Evolutionary conservation across 805 yeast species (phyloP), one percentile per base, ranked within the genome.

Genomic region (Myxozyma monticola): DNA sequence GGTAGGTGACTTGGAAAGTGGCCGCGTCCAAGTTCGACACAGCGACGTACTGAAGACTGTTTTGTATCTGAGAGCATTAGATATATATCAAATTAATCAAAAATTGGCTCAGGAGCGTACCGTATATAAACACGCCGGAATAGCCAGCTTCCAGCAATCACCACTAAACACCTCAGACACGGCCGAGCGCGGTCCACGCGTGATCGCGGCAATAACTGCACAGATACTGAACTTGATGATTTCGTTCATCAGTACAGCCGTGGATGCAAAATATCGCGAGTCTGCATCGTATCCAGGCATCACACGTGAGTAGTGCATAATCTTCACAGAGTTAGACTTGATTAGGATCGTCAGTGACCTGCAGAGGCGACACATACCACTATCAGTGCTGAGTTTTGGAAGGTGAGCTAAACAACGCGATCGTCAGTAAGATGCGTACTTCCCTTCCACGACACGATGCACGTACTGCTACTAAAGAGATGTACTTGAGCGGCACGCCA

Each of bases 1-100:
- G 75, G 62, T 71, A 71, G 8, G 73, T 68, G 46, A 71, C 75
- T 61, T 71, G 75, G 59, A 71, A 70, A 5, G 73, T 68, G 12
- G 74, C 73, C 1, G 75, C 75, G 41, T 69, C 71, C 33, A 71
- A 60, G 60, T 70, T 68, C 15, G 73, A 68, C 7, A 71, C 75
- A 2, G 75, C 75, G 21, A 68, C 69, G 48, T 71, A 71, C 54
- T 71, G 74, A 41, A 71, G 60, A 29, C 69, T 62, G 60, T 71
- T 71, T 51, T 57, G 60, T 17, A 56, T 29, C 57, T 55, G 33
- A 25, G 9, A 1, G 14, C 22, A 17, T 21, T 21, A 14, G 30
- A 5, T 12, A 24, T 9, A 12, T 3, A 12, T 20, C 8, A 1
- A 22, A 33, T 12, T 9, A 10, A 4, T 3, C 9, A 25, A 28